A percentile compares a stretch with the other conserved stretches of the same genome.
These are phyloP conservation scores for Pseudocercospora vitis DNA, from an alignment of 2,329 filamentous ascomycete genomes.

Conservation along the genomic window DNA sequence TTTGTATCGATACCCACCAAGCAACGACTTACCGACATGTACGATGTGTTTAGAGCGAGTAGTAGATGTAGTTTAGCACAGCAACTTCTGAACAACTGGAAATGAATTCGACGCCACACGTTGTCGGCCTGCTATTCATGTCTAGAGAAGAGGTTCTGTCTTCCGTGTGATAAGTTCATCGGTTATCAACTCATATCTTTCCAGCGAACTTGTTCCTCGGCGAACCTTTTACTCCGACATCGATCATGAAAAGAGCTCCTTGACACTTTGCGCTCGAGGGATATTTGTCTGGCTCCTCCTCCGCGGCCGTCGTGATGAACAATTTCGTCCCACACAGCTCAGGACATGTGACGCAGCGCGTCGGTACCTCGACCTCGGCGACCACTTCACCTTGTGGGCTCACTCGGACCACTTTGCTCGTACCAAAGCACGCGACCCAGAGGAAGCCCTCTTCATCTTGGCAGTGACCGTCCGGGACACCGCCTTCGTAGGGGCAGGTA, in stretches of 20 bases:
- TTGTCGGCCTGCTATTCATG: too few relatives aligned
- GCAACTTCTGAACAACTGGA: neutral
- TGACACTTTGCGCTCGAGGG: slow-evolving; percentile 63
- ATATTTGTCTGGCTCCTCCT: slow-evolving; percentile 63
- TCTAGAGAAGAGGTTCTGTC: too few relatives aligned
- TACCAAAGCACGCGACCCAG: slow-evolving; percentile 86
- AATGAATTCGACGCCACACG: too few relatives aligned
- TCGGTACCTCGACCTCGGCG: slow-evolving; percentile 74
- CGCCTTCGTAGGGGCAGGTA: slow-evolving; percentile 62
- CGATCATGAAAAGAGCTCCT: slow-evolving; percentile 72
- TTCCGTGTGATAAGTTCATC: too few relatives aligned
- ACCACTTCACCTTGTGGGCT: slow-evolving; percentile 67
- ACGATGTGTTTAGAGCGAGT: neutral
- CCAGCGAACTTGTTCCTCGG: slow-evolving; percentile 63
- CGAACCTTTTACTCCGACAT: slow-evolving; percentile 71
- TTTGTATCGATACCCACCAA: slow-evolving; percentile 5
- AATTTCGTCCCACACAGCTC: slow-evolving; percentile 73
- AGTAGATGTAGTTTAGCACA: neutral
- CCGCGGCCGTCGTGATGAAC: slow-evolving; percentile 77
- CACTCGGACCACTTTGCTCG: slow-evolving; percentile 72
- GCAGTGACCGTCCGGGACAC: slow-evolving; percentile 77
- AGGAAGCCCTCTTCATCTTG: slow-evolving; percentile 82
- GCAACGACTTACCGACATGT: slow-evolving; percentile 4
- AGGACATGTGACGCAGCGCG: slow-evolving; percentile 76
- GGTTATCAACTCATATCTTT: slow-evolving; percentile 23